Evolutionary conservation across 345 rosid species (phyloP), one percentile per base, ranked within the genome.

Genomic region (Microcos paniculata): DNA sequence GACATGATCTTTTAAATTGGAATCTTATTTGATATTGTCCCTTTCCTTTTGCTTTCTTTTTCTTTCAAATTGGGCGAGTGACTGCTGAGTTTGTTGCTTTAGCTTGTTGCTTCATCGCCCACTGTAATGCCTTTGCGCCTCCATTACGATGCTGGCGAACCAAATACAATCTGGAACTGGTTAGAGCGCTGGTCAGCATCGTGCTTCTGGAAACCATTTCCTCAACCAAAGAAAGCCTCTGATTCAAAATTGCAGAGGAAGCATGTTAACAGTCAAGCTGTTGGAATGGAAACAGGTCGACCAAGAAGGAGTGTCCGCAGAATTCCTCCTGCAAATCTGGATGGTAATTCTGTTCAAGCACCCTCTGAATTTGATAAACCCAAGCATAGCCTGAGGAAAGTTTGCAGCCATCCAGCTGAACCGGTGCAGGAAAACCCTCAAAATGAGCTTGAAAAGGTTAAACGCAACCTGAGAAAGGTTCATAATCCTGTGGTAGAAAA

Each of bases 371-470:
- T 80, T 63, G 98, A 90, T 85, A 92, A 85, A 70, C 89, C 91
- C 55, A 94, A 88, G 77, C 92, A 91, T 48, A 94, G 68, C 76
- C 58, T 86, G 57, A 80, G 89, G 80, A 94, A 90, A 83, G 75
- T 87, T 71, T 72, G 93, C 28, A 86, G 78, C 79, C 88, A 85
- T 83, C 81, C 89, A 43, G 79, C 79, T n/a, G 95, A 91, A 69
- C 74, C 84, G 3, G 81, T 77, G 74, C 90, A 80, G 15, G 98
- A 89, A 81, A 88, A 88, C 84, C 93, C 94, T 70, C 95, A 90
- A 76, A 84, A 56, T 84, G 98, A 91, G 82, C 92, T 94, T 80
- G 97, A 94, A 84, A 94, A 94, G 82, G 95, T 92, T 62, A 94
- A 94, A 79, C 92, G 95, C 30, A 89, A 83, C 84, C 83, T 94